Conservation (phyloP, 768 basidiomycete genomes). For the Mycena rosella region DNA sequence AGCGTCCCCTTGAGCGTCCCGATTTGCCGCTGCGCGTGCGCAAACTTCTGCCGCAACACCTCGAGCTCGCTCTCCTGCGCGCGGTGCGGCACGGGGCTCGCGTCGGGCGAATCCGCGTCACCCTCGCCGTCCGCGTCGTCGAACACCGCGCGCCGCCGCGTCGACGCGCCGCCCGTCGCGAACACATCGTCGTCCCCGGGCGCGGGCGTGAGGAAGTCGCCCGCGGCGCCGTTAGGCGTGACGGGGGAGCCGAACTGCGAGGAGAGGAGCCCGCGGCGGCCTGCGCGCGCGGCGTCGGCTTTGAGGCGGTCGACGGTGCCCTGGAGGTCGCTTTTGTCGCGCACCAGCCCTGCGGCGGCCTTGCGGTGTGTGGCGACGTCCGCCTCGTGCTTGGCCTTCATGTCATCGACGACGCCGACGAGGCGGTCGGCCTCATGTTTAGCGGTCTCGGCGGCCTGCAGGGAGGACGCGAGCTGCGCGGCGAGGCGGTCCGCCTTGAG, state of each 20-base stretch:
- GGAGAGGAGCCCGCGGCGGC: constrained; percentile 59
- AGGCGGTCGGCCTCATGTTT: constrained; percentile 89
- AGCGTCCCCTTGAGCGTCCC: constrained; percentile 83
- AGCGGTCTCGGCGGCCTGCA: constrained; percentile 84
- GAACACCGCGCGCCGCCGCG: constrained; percentile 68
- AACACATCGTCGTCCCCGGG: constrained; percentile 78
- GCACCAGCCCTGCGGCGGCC: constrained; percentile 85
- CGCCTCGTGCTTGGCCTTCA: constrained; percentile 94
- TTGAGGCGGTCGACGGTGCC: constrained; percentile 82
- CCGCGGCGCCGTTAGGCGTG: constrained; percentile 69
- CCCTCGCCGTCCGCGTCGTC: constrained; percentile 61
- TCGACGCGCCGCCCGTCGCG: constrained; percentile 71
- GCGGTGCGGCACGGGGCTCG: constrained; percentile 56
- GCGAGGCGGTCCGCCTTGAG: constrained; percentile 84
- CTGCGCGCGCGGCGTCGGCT: constrained; percentile 76
- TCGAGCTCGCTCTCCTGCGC: constrained; percentile 72
- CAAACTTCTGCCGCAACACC: constrained; percentile 81
- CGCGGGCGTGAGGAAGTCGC: constrained; percentile 70
- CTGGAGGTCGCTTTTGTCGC: constrained; percentile 95
- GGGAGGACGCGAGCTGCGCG: constrained; percentile 76
- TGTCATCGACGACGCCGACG: constrained; percentile 70
- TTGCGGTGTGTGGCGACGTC: constrained; percentile 93
- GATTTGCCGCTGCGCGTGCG: constrained; percentile 90
- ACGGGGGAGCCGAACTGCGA: constrained; percentile 78
- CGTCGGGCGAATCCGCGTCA: constrained; percentile 70